These are phyloP conservation scores for Pseudopyrenochaeta lycopersici DNA, from an alignment of 2,329 filamentous ascomycete genomes.

Conservation along the genomic window DNA sequence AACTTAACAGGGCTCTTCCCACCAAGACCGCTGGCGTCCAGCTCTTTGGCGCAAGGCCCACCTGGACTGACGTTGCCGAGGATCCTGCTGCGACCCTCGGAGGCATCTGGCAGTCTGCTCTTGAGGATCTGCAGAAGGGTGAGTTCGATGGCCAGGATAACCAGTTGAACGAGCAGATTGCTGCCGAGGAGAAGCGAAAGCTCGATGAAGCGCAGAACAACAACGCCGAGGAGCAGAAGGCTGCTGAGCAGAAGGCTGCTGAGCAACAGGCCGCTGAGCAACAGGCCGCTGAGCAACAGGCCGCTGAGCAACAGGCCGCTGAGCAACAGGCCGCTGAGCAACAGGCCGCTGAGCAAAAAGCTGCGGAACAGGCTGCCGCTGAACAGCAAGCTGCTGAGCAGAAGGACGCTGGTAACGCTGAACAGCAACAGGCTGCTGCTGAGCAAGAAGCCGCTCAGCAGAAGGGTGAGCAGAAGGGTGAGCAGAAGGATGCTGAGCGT, in stretches of 20 bases:
- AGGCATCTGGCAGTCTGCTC: constrained; percentile 34
- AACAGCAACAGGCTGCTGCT: no score
- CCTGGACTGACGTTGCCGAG: constrained; percentile 33
- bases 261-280: neutral
- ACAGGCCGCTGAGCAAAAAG: constrained; percentile 4
- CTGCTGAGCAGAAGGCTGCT: constrained; percentile 6
- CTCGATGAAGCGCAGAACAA: constrained; percentile 19
- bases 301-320: neutral
- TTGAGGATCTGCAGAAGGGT: constrained; percentile 35
- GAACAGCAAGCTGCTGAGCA: constrained; percentile 9
- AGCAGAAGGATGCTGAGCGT: no score
- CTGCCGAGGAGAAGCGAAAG: constrained; percentile 27
- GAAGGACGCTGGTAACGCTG: neutral
- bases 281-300: constrained; percentile 3
- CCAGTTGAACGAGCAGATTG: constrained; percentile 30
- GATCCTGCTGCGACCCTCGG: constrained; percentile 41
- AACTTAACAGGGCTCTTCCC: constrained; percentile 15
- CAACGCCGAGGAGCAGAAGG: constrained; percentile 9
- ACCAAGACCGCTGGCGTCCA: constrained; percentile 36
- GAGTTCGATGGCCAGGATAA: constrained; percentile 34
- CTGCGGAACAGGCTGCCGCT: neutral
- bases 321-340: constrained; percentile 8
- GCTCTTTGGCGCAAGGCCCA: constrained; percentile 37
- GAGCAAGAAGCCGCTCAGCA: no score
- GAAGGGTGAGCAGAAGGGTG: no score